These are phyloP conservation scores for Paramecium octaurelia DNA, from an alignment of 73 alveolate genomes.

Conservation along the genomic window DNA sequence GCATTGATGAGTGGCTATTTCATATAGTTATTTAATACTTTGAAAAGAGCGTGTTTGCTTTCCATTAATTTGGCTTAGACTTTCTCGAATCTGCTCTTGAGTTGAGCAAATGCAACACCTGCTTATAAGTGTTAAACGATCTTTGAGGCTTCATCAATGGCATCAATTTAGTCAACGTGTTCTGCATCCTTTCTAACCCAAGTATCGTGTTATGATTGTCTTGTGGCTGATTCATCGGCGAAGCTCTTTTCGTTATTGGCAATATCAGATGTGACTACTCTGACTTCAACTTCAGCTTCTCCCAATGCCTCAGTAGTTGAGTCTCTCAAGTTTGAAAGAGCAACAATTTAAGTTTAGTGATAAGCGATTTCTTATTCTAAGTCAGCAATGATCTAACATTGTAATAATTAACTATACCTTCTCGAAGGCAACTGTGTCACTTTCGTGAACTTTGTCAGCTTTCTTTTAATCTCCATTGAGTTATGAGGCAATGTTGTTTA, in stretches of 20 bases:
- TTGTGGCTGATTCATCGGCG: background rate
- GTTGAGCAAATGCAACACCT: slow-evolving; percentile 48
- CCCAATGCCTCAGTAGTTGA: slow-evolving; percentile 40
- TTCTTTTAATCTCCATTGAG: slow-evolving; percentile 39
- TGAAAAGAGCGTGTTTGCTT: slow-evolving; percentile 25
- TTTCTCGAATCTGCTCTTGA: slow-evolving; percentile 46
- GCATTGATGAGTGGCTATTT: slow-evolving; percentile 33
- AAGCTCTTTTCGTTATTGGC: slow-evolving; percentile 40
- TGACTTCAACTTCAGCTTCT: slow-evolving; percentile 46
- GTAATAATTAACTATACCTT: background rate
- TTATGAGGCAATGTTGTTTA: slow-evolving; percentile 44
- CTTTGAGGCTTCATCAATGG: slow-evolving; percentile 46
- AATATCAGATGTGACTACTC: slow-evolving; percentile 42
- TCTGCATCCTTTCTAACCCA: slow-evolving; percentile 43
- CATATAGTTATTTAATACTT: background rate
- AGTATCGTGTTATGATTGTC: slow-evolving; percentile 17
- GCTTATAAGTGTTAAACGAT: slow-evolving; percentile 49
- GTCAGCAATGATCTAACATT: background rate
- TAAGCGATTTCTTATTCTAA: slow-evolving; percentile 8
- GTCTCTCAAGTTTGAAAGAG: slow-evolving; percentile 22
- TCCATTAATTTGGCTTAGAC: slow-evolving; percentile 30
- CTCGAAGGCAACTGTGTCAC: slow-evolving; percentile 32
- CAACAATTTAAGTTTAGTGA: background rate
- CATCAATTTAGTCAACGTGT: slow-evolving; percentile 37
- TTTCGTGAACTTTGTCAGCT: slow-evolving; percentile 44